Base-by-base conservation (phyloP, 148 eudicot species). In the Fallopia convolvulus region DNA sequence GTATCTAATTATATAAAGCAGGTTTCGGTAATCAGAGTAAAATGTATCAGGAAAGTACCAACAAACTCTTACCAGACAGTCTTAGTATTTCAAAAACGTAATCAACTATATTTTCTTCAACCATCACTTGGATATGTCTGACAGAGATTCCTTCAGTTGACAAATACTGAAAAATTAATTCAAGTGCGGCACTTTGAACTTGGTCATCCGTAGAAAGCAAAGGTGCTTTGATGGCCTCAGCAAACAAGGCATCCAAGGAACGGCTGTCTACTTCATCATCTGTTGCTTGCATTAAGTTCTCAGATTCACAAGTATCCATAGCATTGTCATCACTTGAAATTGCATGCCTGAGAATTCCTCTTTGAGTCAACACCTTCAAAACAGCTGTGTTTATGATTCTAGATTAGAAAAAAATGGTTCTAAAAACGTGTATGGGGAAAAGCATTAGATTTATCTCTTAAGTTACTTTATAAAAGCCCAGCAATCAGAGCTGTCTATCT, bases 181-280 rank as follows among this genome's bases (percentile, higher is more conserved):
- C 92, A 79, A 95, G 83, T 70, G 97, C 83, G 72, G 91, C 87
- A 71, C 80, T 81, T 81, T 95, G 99, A 80, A 95, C 93, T 83
- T 92, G 82, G 63, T 76, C 82, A 81, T 92, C 97, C 32, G 97
- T 81, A 79, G 97, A 95, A 76, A 95, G 97, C 84, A 95, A 77
- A 17, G 99, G 93, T 39, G 90, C 90, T 83, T 92, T 95, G 75
- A 93, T 87, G 39, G 99, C 99, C 88, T 95, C 99, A 44, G 99
- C 94, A 88, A 95, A 92, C 82, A 92, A 85, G 86, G 81, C 60
- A 71, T 74, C 82, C 75, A 91, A 75, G 76, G 87, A 78, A 79
- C 82, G 47, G 75, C 83, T 83, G 82, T 84, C 83, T 74, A 80
- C 53, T 82, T 49, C 81, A 23, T 84, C 81, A 68, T 90, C 87